Base-by-base conservation (phyloP, 73 alveolate genomes). In the Paramecium pentaurelia region DNA sequence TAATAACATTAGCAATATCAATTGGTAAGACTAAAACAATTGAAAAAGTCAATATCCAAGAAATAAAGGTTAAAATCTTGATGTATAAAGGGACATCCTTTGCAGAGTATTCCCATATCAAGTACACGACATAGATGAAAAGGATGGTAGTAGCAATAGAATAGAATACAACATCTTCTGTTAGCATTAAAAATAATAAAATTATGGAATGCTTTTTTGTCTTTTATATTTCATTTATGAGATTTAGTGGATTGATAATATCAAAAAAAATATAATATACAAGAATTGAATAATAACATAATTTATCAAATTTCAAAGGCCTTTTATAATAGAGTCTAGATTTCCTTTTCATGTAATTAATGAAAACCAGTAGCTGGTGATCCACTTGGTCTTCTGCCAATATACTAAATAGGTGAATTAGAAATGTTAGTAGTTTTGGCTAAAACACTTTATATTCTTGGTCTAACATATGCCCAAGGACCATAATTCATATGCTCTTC, bases 401-500 rank as follows among this genome's bases (percentile, higher is more conserved):
- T 86, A 40, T 60, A 87, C n/a, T 18, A 34, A 12, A 87, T 30
- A 36, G 60, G 58, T 40, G 44, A 25, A 38, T 87, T 59, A 30
- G 71, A 36, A 32, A 36, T 34, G 30, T 51, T 86, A 22, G 49
- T 38, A 37, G 84, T 58, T 28, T 87, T 77, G 16, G 71, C 45
- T 22, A 87, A 27, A 28, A 73, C 86, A 22, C 73, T 70, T 22
- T 64, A 18, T 1, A 87, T 68, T 87, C 93, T 87, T 16, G 93
- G 88, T 64, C 73, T 60, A n/a, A 38, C 87, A 77, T 68, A 87
- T 34, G 71, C 45, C 93, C 93, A 87, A 18, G 88, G 88, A 38
- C 93, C 93, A 64, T 87, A 70, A 87, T 87, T 87, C 64, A 60
- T 49, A 64, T 87, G 93, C 34, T 87, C 93, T 87, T 87, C 93